Base-by-base conservation (phyloP, 2,329 filamentous ascomycete genomes). In the Diplodia mutila region DNA sequence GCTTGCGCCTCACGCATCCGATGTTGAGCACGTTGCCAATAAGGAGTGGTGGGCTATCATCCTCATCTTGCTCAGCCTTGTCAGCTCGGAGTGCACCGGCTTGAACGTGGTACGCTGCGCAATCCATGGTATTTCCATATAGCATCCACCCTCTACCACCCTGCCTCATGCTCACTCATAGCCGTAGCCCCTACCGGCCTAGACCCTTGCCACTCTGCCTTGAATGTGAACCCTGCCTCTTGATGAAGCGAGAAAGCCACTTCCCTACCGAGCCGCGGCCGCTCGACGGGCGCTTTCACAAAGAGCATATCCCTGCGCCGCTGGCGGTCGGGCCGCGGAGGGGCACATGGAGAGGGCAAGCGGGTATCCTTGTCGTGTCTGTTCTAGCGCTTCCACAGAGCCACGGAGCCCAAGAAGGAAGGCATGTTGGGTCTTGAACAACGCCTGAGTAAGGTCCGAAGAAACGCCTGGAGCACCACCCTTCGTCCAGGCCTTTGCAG, bases 1-100 rank as follows among this genome's bases (percentile, higher is more conserved):
- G 53, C 53, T 63, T 63, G 59, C 59, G 59, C 59, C 59, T 51
- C 42, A 25, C 59, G 42, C 46, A 34, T 63, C n/a, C 46, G 49
- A 63, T 63, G 49, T 51, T 25, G 42, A 51, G 46, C 27, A 37
- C 29, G 46, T 63, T 63, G 42, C 59, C 59, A 63, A 63, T 63
- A 48, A 37, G 21, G 21, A 23, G n/a, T 29, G 42, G 39, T 51
- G 32, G 34, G 25, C 25, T n/a, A 37, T 37, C 14, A 18, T 51
- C 12, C 23, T 48, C 9, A 16, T 61, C 39, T 29, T 21, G 34
- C 42, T 61, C 57, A 51, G 59, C 59, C 59, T 63, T 63, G 59
- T 63, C 59, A 63, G 59, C 46, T 32, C 46, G 59, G 59, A 51
- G 46, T 6, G 46, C 42, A 21, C 59, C 59, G 59, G 59, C 27